These are phyloP conservation scores for Tetracladium maxilliforme DNA, from an alignment of 2,329 filamentous ascomycete species.

Conservation along the genomic window DNA sequence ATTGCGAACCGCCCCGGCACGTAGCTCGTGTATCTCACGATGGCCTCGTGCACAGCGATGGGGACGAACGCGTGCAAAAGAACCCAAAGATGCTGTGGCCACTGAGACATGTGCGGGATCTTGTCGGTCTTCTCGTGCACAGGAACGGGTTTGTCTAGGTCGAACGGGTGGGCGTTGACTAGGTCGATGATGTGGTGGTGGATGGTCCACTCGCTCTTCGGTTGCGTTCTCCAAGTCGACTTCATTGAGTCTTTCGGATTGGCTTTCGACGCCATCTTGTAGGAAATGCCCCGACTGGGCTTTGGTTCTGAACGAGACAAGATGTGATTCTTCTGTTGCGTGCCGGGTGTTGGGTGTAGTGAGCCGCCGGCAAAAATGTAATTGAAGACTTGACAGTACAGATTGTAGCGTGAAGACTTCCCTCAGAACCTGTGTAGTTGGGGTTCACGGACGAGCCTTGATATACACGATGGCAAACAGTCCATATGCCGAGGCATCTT, in stretches of 20 bases:
- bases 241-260: conserved; percentile 22
- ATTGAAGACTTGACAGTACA: too few species aligned
- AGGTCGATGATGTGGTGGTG: conserved; percentile 17
- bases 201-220: conserved; percentile 14
- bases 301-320: too few species aligned
- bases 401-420: too few species aligned
- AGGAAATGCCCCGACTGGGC: too few species aligned
- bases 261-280: not conserved
- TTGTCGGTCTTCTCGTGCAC: conserved; percentile 23
- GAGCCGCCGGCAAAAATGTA: too few species aligned
- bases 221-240: conserved; percentile 19
- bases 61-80: conserved; percentile 20
- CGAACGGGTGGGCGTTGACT: conserved; percentile 12
- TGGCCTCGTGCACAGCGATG: conserved; percentile 20
- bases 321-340: too few species aligned
- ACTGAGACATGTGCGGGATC: conserved; percentile 21
- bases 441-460: too few species aligned
- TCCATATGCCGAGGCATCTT: too few species aligned
- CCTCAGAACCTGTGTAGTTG: too few species aligned
- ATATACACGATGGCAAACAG: too few species aligned
- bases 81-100: conserved; percentile 21
- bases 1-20: conserved; percentile 9
- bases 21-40: conserved; percentile 13
- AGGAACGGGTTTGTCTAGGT: conserved; percentile 16
- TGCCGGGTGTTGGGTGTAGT: too few species aligned